phyloP scores from a whole-genome alignment of 1,139 yeast genomes.

The Lipomyces yarrowii region DNA sequence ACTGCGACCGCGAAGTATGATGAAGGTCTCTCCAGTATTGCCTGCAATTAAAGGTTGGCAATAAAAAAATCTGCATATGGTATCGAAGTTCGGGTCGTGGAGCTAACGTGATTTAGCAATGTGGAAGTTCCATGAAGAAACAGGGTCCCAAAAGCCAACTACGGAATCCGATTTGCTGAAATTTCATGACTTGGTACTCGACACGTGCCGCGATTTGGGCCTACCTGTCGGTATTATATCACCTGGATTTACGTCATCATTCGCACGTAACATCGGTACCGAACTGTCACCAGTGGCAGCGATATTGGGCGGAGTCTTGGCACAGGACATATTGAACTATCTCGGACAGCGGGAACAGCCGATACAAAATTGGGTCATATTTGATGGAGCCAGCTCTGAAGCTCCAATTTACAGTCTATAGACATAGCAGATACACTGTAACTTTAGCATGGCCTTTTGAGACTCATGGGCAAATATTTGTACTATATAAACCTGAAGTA shows the following conservation, averaged over 20 bases:
- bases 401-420: slow-evolving; percentile 65
- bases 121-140: slow-evolving; percentile 18
- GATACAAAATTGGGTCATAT: slow-evolving; percentile 72
- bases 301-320: slow-evolving; percentile 82
- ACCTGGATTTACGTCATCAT: slow-evolving; percentile 42
- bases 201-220: slow-evolving; percentile 48
- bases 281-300: slow-evolving; percentile 89
- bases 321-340: slow-evolving; percentile 88
- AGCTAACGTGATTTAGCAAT: slow-evolving; percentile 11
- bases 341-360: slow-evolving; percentile 79
- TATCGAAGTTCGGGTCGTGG: neutral
- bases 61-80: neutral
- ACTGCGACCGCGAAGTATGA: slow-evolving; percentile 57
- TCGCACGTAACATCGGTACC: slow-evolving; percentile 55
- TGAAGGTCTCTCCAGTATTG: slow-evolving; percentile 59
- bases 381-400: slow-evolving; percentile 70
- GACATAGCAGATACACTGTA: neutral
- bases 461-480: neutral
- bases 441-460: neutral
- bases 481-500: neutral
- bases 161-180: slow-evolving; percentile 15
- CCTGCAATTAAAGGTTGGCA: slow-evolving; percentile 61
- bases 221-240: slow-evolving; percentile 46
- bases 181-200: slow-evolving; percentile 40
- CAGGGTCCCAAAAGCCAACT: slow-evolving; percentile 4